phyloP scores from a whole-genome alignment of 495 filamentous ascomycete genomes.

The Mytilinidion resinicola region DNA sequence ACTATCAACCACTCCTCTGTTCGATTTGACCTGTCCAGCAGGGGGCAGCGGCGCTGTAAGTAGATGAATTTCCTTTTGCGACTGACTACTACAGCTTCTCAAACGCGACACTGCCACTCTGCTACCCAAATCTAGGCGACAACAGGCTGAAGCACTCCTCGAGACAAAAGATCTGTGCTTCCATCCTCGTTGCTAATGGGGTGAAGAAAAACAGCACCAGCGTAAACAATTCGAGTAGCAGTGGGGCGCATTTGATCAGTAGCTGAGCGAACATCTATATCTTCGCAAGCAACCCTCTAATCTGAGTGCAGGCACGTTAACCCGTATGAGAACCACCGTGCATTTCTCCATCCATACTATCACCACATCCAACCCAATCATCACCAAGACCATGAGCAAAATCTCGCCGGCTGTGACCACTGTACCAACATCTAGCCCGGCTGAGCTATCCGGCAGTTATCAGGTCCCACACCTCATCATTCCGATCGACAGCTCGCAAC shows the following conservation, averaged over 20 bases:
- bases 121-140: too few relatives aligned
- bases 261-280: too few relatives aligned
- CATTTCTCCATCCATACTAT: background rate
- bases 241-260: background rate
- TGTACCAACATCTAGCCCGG: constrained; percentile 32
- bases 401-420: constrained; percentile 17
- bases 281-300: background rate
- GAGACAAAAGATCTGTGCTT: too few relatives aligned
- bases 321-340: background rate
- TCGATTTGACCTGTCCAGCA: constrained; percentile 18
- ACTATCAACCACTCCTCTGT: background rate
- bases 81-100: background rate
- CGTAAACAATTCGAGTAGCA: background rate
- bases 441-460: constrained; percentile 46
- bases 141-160: too few relatives aligned
- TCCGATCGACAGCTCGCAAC: constrained; percentile 52
- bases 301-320: background rate
- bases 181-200: background rate
- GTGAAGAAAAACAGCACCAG: background rate
- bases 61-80: background rate
- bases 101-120: too few relatives aligned
- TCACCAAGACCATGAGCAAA: background rate
- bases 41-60: background rate
- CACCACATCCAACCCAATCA: background rate
- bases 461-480: constrained; percentile 64